Conservation (phyloP, 371 early-diverging fungal species). For the Mortierella sp. region DNA sequence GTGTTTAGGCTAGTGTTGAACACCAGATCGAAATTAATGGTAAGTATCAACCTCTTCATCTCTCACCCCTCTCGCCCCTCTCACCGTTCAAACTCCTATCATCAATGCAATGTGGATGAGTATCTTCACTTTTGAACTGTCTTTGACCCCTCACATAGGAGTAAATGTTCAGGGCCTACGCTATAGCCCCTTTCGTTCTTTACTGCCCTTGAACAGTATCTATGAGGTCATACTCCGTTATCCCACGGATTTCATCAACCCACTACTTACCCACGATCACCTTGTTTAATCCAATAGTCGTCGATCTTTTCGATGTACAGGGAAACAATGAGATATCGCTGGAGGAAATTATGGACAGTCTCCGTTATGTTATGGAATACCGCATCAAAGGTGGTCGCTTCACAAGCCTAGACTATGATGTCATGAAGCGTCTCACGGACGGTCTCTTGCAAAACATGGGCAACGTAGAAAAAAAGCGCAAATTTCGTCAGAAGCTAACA, state of each 20-base stretch:
- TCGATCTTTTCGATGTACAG: slow-evolving; percentile 75
- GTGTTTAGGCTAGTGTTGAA: slow-evolving; percentile 46
- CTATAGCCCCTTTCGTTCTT: not conserved
- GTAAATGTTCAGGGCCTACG: not conserved
- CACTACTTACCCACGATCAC: not conserved
- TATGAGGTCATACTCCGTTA: not conserved
- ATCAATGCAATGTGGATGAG: too few relatives aligned
- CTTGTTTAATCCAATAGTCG: slow-evolving; percentile 51
- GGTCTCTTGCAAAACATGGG: slow-evolving; percentile 86
- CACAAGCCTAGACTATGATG: slow-evolving; percentile 79
- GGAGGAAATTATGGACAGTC: slow-evolving; percentile 89
- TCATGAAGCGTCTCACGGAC: slow-evolving; percentile 90
- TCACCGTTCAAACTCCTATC: too few relatives aligned
- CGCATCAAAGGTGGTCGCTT: slow-evolving; percentile 90
- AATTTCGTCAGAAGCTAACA: slow-evolving; percentile 72
- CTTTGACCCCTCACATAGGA: not conserved
- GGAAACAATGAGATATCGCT: slow-evolving; percentile 82
- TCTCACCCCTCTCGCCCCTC: too few relatives aligned
- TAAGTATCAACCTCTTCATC: slow-evolving; percentile 2
- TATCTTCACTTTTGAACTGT: not conserved
- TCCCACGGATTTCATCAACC: not conserved
- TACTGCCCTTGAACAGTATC: not conserved
- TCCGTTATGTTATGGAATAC: slow-evolving; percentile 95
- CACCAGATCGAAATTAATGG: slow-evolving; percentile 57
- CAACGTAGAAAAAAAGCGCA: slow-evolving; percentile 70